These are phyloP conservation scores for Cryphonectria radicalis DNA, from an alignment of 2,329 filamentous ascomycete species.

Conservation along the genomic window DNA sequence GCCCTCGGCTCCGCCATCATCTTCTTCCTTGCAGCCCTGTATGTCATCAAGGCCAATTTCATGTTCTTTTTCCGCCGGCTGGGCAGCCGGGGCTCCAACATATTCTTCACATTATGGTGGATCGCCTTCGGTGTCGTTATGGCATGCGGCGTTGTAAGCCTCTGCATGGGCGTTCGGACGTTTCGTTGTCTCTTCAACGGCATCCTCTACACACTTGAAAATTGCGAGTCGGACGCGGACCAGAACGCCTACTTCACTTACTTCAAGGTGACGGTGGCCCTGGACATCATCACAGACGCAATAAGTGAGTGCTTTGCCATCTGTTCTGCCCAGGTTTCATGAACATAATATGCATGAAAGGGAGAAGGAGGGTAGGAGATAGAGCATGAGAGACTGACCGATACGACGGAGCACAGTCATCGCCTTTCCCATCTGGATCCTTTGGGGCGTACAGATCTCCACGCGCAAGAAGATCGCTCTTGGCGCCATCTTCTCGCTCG, in stretches of 20 bases:
- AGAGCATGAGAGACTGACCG: background rate
- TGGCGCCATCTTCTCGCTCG: conserved; percentile 27
- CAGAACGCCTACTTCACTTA: conserved; percentile 27
- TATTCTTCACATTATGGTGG: conserved; percentile 26
- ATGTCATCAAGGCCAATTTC: conserved; percentile 29
- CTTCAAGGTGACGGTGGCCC: conserved; percentile 26
- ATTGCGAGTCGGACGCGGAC: conserved; percentile 21
- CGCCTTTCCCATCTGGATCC: conserved; percentile 27
- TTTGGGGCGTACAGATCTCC: conserved; percentile 27
- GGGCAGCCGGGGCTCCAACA: conserved; percentile 10
- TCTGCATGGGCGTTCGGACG: conserved; percentile 25
- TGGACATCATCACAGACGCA: conserved; percentile 22
- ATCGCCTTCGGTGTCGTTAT: conserved; percentile 20
- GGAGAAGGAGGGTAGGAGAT: background rate
- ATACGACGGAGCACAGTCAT: conserved; percentile 15
- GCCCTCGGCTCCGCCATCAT: conserved; percentile 24
- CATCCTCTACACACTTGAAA: conserved; percentile 18
- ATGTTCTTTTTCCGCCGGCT: conserved; percentile 27
- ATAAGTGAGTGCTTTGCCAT: conserved; percentile 3
- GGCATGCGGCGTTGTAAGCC: conserved; percentile 19
- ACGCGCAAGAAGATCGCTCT: conserved; percentile 26
- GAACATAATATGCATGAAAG: background rate
- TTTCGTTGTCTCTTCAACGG: conserved; percentile 26
- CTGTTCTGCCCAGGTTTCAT: background rate
- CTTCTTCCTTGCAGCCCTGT: conserved; percentile 25